Conservation (phyloP, 768 basidiomycete species). For the Psilocybe tampanensis region DNA sequence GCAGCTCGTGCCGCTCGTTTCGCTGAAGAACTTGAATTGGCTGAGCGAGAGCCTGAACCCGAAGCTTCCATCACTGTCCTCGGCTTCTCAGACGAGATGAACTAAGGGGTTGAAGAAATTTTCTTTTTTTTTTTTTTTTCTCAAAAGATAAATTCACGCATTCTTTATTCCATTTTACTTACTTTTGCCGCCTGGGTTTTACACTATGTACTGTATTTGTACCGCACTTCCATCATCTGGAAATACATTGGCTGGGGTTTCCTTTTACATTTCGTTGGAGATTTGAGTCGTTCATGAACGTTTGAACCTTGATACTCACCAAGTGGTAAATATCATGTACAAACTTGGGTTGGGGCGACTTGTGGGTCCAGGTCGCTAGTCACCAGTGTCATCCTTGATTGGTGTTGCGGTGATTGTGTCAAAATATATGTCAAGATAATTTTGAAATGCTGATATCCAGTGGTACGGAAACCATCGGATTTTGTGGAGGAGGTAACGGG, state of each 20-base stretch:
- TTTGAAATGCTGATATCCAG: too few species aligned
- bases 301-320: too few species aligned
- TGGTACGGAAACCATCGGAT: too few species aligned
- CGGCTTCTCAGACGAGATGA: neutral
- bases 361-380: too few species aligned
- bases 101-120: conserved; percentile 6
- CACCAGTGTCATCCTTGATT: too few species aligned
- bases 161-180: neutral
- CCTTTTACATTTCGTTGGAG: neutral
- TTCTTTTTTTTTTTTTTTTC: neutral
- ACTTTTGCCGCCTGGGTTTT: conserved; percentile 15
- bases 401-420: too few species aligned
- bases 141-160: neutral
- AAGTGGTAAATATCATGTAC: too few species aligned
- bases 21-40: conserved; percentile 22
- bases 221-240: conserved; percentile 15
- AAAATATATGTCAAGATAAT: too few species aligned
- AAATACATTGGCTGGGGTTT: conserved; percentile 16
- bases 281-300: neutral
- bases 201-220: conserved; percentile 14
- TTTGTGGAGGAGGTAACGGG: too few species aligned
- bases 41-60: conserved; percentile 26
- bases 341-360: too few species aligned
- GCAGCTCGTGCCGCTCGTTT: conserved; percentile 38
- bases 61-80: conserved; percentile 2